Base-by-base conservation (phyloP, 306 rosid species). In the Quercus wislizeni region DNA sequence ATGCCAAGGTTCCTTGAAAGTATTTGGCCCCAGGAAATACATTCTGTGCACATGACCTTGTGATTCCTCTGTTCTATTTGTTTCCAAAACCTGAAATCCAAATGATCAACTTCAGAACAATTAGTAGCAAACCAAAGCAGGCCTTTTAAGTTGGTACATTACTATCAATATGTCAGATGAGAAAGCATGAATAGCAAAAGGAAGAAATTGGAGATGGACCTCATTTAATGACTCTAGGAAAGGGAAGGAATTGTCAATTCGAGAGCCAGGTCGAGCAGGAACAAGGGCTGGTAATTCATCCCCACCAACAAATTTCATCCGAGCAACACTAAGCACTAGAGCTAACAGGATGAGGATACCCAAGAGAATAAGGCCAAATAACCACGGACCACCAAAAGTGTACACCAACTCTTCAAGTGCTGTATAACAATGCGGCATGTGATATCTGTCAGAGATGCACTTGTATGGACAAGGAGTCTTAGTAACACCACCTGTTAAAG, bases 21-120 rank as follows among this genome's bases (percentile, higher is more conserved):
- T 93, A 88, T 96, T 96, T 28, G 98, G 98, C 74, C 99, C 99
- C 96, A 93, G 89, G 73, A 96, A 96, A 83, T 91, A 96, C 99
- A 96, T 86, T 77, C 99, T 89, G 76, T 96, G 96, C 82, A 93
- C 98, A 80, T 96, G 99, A 84, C 92, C 92, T 78, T 96, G 97
- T 30, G 97, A 93, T 85, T 96, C 99, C 92, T 93, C 99, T 10
- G 91, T 96, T 88, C 99, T 91, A 67, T 83, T 82, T 81, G 84
- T 76, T 85, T 83, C 89, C 80, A 92, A 74, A 78, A 94, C 94
- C 97, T 94, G 93, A 85, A 86, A 83, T 58, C 77, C 54, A 59
- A 80, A 80, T 79, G 58, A 74, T 74, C 7, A 68, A 64, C 78
- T 80, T 71, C 31, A 69, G 71, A 54, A 75, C 70, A 71, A 75